Conservation (phyloP, 306 rosid species). For the Abrus pulchellus region DNA sequence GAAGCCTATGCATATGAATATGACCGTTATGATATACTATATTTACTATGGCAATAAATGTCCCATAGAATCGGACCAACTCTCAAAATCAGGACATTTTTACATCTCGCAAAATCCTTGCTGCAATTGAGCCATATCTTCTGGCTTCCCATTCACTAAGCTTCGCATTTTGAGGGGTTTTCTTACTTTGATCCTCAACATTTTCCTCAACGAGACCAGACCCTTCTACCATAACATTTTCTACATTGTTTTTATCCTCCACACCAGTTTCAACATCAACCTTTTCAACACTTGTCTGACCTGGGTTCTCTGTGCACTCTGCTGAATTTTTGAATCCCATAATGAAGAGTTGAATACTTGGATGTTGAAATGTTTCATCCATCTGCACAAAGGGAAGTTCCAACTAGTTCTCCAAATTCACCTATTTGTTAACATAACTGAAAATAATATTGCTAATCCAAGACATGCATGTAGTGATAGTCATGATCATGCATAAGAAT, state of each 20-base stretch:
- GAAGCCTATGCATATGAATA: constrained; percentile 14
- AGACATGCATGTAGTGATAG: neutral
- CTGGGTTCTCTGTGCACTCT: constrained; percentile 47
- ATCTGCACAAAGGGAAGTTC: constrained; percentile 64
- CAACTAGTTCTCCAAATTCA: constrained; percentile 25
- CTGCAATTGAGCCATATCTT: constrained; percentile 88
- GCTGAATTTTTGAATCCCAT: constrained; percentile 64
- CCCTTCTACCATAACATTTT: constrained; percentile 42
- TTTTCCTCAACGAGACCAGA: constrained; percentile 48
- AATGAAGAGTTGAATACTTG: constrained; percentile 82
- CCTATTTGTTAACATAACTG: neutral
- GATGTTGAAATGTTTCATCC: constrained; percentile 93
- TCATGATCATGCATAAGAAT: constrained; percentile 7
- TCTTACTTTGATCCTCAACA: constrained; percentile 52
- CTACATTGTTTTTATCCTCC: constrained; percentile 45
- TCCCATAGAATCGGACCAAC: neutral
- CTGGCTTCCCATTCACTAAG: constrained; percentile 88
- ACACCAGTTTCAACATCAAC: constrained; percentile 52
- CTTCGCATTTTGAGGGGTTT: constrained; percentile 50
- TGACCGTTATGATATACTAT: neutral
- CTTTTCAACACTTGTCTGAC: constrained; percentile 44
- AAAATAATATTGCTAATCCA: constrained; percentile 10
- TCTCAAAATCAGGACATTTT: constrained; percentile 60
- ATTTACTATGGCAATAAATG: neutral
- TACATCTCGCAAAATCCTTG: constrained; percentile 80